Percentiles rank a stretch among this genome's conserved stretches.
phyloP scores from a whole-genome alignment of 2,329 filamentous ascomycete species.

The Aspergillus novofumigatus region DNA sequence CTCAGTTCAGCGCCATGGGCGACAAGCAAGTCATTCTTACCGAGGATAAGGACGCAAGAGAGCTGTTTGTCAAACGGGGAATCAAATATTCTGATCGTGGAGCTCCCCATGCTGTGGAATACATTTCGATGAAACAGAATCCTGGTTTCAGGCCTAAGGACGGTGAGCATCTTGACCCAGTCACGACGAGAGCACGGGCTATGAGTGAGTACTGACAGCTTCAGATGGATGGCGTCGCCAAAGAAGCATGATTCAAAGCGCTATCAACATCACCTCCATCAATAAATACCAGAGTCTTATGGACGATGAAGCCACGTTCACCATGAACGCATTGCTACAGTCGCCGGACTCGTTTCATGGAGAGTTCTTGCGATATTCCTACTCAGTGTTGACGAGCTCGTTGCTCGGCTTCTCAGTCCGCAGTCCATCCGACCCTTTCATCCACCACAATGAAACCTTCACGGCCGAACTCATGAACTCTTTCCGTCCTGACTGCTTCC shows the following conservation, averaged over 20 bases:
- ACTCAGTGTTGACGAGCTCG: conserved; percentile 4
- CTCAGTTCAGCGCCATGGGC: conserved; percentile 4
- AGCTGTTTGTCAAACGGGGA: conserved; percentile 4
- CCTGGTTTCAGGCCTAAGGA: conserved; percentile 4
- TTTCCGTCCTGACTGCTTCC: conserved; percentile 3
- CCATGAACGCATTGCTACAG: conserved; percentile 1
- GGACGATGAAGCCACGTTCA: conserved; percentile 5
- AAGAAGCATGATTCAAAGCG: conserved; percentile 3
- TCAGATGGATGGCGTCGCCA: conserved; percentile 5
- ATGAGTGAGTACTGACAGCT: background rate
- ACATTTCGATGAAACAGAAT: conserved; percentile 4
- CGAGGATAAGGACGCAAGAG: conserved; percentile 1
- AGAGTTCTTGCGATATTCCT: conserved; percentile 3
- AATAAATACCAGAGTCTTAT: conserved; percentile 3
- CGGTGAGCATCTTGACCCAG: background rate
- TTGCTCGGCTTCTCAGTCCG: conserved; percentile 4
- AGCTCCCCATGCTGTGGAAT: conserved; percentile 4
- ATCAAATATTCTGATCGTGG: conserved; percentile 3
- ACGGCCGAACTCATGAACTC: conserved; percentile 5
- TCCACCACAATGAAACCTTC: conserved; percentile 2
- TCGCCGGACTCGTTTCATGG: conserved; percentile 2
- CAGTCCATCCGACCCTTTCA: conserved; percentile 2
- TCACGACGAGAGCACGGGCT: background rate
- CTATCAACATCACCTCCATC: conserved; percentile 1
- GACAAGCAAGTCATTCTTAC: conserved; percentile 2